Percentiles rank a stretch among this genome's conserved stretches.
phyloP scores from a whole-genome alignment of 2,329 filamentous ascomycete genomes.

The Rutstroemia sp. region DNA sequence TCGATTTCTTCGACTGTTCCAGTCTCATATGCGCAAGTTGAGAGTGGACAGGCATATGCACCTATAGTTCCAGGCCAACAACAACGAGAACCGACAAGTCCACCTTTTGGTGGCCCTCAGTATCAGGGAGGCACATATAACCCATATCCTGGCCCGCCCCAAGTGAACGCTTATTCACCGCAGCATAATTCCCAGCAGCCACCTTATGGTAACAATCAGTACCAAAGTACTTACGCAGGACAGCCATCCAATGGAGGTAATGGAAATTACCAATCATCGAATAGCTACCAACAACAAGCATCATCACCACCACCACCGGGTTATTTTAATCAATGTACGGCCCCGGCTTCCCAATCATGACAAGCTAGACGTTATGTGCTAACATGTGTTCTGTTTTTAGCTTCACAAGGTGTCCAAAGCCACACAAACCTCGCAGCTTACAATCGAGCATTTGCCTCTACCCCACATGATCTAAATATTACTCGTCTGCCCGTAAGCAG shows the following conservation, averaged over 20 bases:
- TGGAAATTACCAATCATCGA: conserved; percentile 23
- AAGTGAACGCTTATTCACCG: conserved; percentile 20
- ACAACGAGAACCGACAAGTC: conserved; percentile 6
- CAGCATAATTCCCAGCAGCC: conserved; percentile 1
- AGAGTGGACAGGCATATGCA: conserved; percentile 27
- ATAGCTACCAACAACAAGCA: conserved; percentile 34
- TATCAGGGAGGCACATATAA: conserved; percentile 17
- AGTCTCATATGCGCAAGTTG: conserved; percentile 61
- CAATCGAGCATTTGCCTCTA: conserved; percentile 10
- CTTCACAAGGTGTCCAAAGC: conserved; percentile 12
- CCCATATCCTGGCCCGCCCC: conserved; percentile 22
- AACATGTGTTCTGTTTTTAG: neutral
- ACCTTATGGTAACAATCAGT: neutral
- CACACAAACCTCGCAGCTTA: conserved; percentile 8
- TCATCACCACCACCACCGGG: neutral
- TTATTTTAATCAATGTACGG: conserved; percentile 7
- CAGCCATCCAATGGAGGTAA: conserved; percentile 2
- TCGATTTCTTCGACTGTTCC: conserved; percentile 77
- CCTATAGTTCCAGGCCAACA: conserved; percentile 18
- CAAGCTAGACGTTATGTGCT: neutral
- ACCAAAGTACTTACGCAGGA: neutral
- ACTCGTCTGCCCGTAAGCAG: conserved; percentile 18
- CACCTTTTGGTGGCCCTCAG: conserved; percentile 13
- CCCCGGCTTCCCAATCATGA: neutral
- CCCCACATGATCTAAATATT: conserved; percentile 16